Percentiles rank a stretch among this genome's conserved stretches.
Conservation (phyloP, 768 basidiomycete genomes). For the Pleurotus pulmonarius region DNA sequence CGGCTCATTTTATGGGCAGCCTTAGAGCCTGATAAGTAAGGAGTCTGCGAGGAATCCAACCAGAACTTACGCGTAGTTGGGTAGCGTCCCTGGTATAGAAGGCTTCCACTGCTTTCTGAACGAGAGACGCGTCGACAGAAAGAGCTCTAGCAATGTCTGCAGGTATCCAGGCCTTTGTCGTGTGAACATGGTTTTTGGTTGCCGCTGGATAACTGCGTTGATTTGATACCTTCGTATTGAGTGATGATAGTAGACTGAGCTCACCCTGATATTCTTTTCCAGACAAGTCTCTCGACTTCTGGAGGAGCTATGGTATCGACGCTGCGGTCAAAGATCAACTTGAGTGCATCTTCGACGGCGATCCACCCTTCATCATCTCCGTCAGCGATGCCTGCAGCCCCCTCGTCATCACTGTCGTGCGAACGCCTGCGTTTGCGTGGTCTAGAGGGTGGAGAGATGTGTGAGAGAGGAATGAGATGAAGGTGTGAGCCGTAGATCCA, state of each 20-base stretch:
- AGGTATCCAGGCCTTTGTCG: slow-evolving; percentile 77
- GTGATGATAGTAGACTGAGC: slow-evolving; percentile 12
- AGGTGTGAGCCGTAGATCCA: slow-evolving; percentile 85
- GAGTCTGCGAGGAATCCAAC: background rate
- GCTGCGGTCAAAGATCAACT: slow-evolving; percentile 50
- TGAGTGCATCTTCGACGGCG: slow-evolving; percentile 57
- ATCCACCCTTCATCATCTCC: slow-evolving; percentile 44
- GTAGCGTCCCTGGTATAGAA: slow-evolving; percentile 95
- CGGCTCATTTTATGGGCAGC: slow-evolving; percentile 86
- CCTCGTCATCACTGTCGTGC: slow-evolving; percentile 50
- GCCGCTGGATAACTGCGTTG: slow-evolving; percentile 64
- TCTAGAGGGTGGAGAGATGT: slow-evolving; percentile 65
- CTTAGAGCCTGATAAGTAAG: slow-evolving; percentile 30
- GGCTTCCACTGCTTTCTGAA: slow-evolving; percentile 85
- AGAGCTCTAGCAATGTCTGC: slow-evolving; percentile 75
- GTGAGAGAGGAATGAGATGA: slow-evolving; percentile 81
- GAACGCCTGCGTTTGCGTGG: slow-evolving; percentile 32
- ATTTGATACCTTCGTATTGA: background rate
- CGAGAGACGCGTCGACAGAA: slow-evolving; percentile 53
- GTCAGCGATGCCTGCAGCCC: slow-evolving; percentile 17
- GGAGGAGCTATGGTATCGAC: slow-evolving; percentile 57
- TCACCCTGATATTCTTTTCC: slow-evolving; percentile 67
- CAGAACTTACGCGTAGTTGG: slow-evolving; percentile 71
- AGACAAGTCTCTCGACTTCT: slow-evolving; percentile 62
- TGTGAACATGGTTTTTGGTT: slow-evolving; percentile 66